phyloP scores from a whole-genome alignment of 179 eudicot species.

The Silene noctiflora region DNA sequence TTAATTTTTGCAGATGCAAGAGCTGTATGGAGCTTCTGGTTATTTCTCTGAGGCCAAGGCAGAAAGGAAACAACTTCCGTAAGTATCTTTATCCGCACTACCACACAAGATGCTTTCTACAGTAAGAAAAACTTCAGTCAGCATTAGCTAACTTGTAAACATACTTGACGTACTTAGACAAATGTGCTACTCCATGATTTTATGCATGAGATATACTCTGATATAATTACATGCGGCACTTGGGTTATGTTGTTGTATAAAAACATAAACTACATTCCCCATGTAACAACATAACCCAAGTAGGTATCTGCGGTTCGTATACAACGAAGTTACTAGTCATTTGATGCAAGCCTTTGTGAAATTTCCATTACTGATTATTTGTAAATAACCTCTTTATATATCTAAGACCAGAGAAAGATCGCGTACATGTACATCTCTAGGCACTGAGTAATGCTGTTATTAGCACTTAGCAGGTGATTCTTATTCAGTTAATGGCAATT shows the following conservation, averaged over 20 bases:
- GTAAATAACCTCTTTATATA: too few species aligned
- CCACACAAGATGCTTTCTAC: background rate
- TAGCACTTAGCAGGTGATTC: background rate
- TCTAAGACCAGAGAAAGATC: background rate
- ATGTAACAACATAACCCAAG: too few species aligned
- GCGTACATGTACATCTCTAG: background rate
- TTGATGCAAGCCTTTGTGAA: background rate
- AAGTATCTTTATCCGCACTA: conserved; percentile 31
- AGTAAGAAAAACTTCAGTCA: background rate
- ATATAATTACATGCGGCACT: too few species aligned
- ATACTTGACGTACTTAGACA: background rate
- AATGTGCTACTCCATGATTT: conserved; percentile 1
- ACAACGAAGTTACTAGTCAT: background rate
- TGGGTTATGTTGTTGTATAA: too few species aligned
- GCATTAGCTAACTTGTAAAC: background rate
- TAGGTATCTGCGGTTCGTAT: background rate
- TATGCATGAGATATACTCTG: background rate
- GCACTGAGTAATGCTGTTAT: background rate
- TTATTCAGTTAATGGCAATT: background rate
- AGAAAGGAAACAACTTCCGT: conserved; percentile 50
- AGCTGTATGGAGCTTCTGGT: conserved; percentile 87
- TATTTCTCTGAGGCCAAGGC: conserved; percentile 64
- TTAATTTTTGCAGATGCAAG: conserved; percentile 69
- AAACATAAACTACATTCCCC: too few species aligned
- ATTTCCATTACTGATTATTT: too few species aligned